These are phyloP conservation scores for Pichia cephalocereana DNA, from an alignment of 805 yeast genomes.

Conservation along the genomic window DNA sequence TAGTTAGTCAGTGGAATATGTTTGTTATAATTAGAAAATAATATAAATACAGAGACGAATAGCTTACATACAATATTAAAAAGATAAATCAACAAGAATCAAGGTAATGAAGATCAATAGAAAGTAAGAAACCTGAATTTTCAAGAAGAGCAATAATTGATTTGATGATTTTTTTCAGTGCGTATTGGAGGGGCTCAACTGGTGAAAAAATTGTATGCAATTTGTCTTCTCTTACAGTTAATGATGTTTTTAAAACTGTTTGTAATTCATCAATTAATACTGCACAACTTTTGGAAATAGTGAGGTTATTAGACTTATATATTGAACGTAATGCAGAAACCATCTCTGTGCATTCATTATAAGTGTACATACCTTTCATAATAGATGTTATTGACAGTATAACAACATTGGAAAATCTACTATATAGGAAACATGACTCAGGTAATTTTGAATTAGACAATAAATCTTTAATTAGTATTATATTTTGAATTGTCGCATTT, in stretches of 20 bases:
- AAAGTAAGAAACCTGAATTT: no score
- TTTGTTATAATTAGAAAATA: not conserved
- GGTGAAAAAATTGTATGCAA: not conserved
- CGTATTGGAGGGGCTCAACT: not conserved
- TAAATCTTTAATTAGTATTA: not conserved
- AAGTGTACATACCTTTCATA: constrained; percentile 3
- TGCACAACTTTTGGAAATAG: not conserved
- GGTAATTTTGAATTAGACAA: not conserved
- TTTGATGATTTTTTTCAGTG: no score
- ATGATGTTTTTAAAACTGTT: no score
- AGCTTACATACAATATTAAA: no score
- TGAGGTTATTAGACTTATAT: not conserved
- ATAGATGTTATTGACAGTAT: not conserved
- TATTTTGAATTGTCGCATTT: constrained; percentile 6
- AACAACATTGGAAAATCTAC: constrained; percentile 25
- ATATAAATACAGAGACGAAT: no score
- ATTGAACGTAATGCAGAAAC: not conserved
- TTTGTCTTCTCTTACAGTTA: no score
- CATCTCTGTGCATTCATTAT: not conserved
- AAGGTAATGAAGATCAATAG: no score
- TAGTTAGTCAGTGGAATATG: not conserved
- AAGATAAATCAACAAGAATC: no score
- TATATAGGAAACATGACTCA: constrained; percentile 24
- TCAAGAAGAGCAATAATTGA: no score
- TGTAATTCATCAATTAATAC: not conserved